These are phyloP conservation scores for Thelonectria discophora DNA, from an alignment of 2,329 filamentous ascomycete genomes.

Conservation along the genomic window DNA sequence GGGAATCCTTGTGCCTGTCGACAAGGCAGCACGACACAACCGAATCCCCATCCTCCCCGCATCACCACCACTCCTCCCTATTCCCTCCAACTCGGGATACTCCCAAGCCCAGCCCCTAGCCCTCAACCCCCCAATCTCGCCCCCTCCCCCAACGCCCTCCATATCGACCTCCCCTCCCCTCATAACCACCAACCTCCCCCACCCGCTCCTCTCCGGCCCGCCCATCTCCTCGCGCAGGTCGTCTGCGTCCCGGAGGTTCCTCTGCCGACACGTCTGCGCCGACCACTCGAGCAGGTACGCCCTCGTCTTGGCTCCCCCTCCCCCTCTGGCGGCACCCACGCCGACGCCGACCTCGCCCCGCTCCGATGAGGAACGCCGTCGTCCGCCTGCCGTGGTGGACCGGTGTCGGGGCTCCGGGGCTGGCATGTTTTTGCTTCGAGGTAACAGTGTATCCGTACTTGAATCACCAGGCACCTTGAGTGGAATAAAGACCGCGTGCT, in stretches of 20 bases:
- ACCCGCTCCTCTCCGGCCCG: constrained; percentile 29
- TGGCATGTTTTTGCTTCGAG: constrained; percentile 32
- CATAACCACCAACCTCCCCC: constrained; percentile 36
- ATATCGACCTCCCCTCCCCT: constrained; percentile 34
- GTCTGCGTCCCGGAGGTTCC: constrained; percentile 25
- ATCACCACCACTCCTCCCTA: background rate
- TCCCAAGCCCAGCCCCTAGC: constrained; percentile 36
- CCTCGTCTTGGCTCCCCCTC: constrained; percentile 11
- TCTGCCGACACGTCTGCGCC: constrained; percentile 33
- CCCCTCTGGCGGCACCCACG: no score
- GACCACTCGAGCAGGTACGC: constrained; percentile 41
- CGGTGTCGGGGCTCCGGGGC: constrained; percentile 33
- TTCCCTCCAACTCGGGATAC: constrained; percentile 34
- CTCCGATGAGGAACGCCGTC: constrained; percentile 35
- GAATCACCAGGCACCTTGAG: background rate
- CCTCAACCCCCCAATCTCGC: constrained; percentile 18
- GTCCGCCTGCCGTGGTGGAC: background rate
- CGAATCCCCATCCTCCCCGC: constrained; percentile 28
- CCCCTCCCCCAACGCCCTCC: constrained; percentile 28
- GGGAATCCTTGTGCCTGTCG: constrained; percentile 32
- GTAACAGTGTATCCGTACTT: background rate
- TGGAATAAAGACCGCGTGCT: background rate
- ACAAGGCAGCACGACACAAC: constrained; percentile 37
- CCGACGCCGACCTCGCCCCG: constrained; percentile 26
- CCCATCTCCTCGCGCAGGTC: constrained; percentile 34